Percentiles rank a stretch among this genome's conserved stretches.
These are phyloP conservation scores for Salvia rosmarinus DNA, from an alignment of 257 asterid species.

Conservation along the genomic window DNA sequence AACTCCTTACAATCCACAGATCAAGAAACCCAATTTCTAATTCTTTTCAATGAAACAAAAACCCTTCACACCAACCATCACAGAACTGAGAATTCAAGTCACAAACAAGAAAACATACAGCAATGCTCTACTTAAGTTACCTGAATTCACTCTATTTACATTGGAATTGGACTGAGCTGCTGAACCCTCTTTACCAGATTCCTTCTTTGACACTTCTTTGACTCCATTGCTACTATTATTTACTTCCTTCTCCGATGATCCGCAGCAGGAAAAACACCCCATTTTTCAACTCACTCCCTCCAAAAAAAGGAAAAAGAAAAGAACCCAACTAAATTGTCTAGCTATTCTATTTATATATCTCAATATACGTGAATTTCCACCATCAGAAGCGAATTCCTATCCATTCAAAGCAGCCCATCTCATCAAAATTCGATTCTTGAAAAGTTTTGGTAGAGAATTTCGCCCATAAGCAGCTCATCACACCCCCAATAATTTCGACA, in stretches of 20 bases:
- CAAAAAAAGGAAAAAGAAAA: slow-evolving; percentile 27
- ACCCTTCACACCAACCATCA: slow-evolving; percentile 6
- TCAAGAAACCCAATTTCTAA: slow-evolving; percentile 16
- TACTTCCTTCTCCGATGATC: slow-evolving; percentile 67
- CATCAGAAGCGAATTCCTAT: slow-evolving; percentile 41
- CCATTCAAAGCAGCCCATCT: slow-evolving; percentile 52
- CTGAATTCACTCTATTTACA: slow-evolving; percentile 71
- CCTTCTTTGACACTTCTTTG: slow-evolving; percentile 63
- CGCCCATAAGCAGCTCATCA: slow-evolving; percentile 49
- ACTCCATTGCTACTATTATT: slow-evolving; percentile 45
- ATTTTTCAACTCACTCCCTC: slow-evolving; percentile 40
- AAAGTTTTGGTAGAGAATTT: slow-evolving; percentile 33
- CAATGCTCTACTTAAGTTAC: slow-evolving; percentile 41
- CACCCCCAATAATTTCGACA: slow-evolving; percentile 45
- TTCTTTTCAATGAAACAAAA: background rate
- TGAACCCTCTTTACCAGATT: slow-evolving; percentile 69
- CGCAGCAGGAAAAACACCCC: slow-evolving; percentile 93
- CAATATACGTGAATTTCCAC: slow-evolving; percentile 32
- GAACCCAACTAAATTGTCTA: slow-evolving; percentile 46
- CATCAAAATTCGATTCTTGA: slow-evolving; percentile 50
- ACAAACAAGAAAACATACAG: background rate
- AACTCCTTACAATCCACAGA: slow-evolving; percentile 32
- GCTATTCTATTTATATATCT: slow-evolving; percentile 14
- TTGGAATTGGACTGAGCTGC: slow-evolving; percentile 54
- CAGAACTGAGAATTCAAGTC: background rate